phyloP scores from a whole-genome alignment of 2,329 filamentous ascomycete genomes.

The Arthrobotrys musiformis region DNA sequence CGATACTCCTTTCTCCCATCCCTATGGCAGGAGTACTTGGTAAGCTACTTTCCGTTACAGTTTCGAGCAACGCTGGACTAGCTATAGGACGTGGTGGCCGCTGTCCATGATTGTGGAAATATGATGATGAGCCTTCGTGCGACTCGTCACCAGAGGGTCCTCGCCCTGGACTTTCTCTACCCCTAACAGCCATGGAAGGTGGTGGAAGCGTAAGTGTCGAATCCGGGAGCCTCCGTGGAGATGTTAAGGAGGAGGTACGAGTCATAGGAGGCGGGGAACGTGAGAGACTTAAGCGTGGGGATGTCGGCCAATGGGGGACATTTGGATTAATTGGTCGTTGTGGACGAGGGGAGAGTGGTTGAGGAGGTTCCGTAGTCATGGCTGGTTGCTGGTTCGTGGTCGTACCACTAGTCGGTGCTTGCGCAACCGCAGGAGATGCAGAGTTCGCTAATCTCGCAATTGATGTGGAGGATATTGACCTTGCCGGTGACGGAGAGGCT shows the following conservation, averaged over 20 bases:
- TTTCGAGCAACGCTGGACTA: constrained; percentile 75
- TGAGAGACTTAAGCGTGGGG: constrained; percentile 58
- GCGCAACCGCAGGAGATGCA: constrained; percentile 49
- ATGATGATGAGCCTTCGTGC: constrained; percentile 54
- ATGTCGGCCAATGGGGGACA: constrained; percentile 58
- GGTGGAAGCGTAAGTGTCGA: constrained; percentile 55
- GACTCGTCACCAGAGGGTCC: constrained; percentile 53
- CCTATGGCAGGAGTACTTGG: constrained; percentile 73
- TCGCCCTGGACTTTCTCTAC: constrained; percentile 54
- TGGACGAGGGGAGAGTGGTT: constrained; percentile 53
- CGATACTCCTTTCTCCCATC: constrained; percentile 63
- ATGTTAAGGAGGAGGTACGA: constrained; percentile 56
- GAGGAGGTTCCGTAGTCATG: constrained; percentile 30
- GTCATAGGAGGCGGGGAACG: constrained; percentile 58
- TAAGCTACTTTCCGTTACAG: constrained; percentile 88
- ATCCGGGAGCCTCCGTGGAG: constrained; percentile 56
- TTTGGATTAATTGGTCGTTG: constrained; percentile 56
- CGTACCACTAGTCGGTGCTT: constrained; percentile 21
- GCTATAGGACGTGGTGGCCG: constrained; percentile 61
- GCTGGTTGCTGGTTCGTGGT: constrained; percentile 16
- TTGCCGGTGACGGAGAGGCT: constrained; percentile 49
- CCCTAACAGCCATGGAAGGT: constrained; percentile 37
- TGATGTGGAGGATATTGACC: constrained; percentile 51
- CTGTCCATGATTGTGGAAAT: constrained; percentile 30
- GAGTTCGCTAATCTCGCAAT: constrained; percentile 43